Percentiles rank a stretch among this genome's conserved stretches.
Conservation (phyloP, 2,329 filamentous ascomycete species). For the Xylariomycetidae sp. region DNA sequence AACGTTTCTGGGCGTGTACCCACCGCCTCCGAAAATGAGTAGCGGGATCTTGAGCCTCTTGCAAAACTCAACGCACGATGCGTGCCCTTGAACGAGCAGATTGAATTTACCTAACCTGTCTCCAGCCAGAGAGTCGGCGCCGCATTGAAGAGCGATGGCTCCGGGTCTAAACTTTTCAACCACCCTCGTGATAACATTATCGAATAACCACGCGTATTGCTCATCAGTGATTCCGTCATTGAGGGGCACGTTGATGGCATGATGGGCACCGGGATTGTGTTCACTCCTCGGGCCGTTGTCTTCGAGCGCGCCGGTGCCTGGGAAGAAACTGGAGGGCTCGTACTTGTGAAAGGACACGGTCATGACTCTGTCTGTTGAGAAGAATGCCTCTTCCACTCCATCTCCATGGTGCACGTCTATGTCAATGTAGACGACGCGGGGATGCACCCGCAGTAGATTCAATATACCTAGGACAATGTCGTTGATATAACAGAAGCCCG, state of each 20-base stretch:
- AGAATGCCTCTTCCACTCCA: slow-evolving; percentile 89
- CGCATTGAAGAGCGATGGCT: slow-evolving; percentile 92
- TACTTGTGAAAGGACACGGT: slow-evolving; percentile 97
- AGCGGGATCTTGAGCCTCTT: slow-evolving; percentile 77
- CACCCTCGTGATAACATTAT: slow-evolving; percentile 71
- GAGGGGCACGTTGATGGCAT: slow-evolving; percentile 85
- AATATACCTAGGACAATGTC: slow-evolving; percentile 94
- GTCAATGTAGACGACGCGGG: slow-evolving; percentile 95
- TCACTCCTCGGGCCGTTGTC: slow-evolving; percentile 81
- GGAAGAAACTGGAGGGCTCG: slow-evolving; percentile 78
- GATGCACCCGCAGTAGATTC: slow-evolving; percentile 76
- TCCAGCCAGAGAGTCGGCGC: slow-evolving; percentile 88
- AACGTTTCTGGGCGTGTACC: slow-evolving; percentile 95
- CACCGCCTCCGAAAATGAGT: slow-evolving; percentile 88
- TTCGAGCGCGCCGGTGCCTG: slow-evolving; percentile 81
- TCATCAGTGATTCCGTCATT: slow-evolving; percentile 88
- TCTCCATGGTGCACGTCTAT: slow-evolving; percentile 94
- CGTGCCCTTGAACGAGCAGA: slow-evolving; percentile 91
- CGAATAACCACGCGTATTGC: slow-evolving; percentile 82
- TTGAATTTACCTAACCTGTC: slow-evolving; percentile 95
- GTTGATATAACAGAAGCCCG: slow-evolving; percentile 98
- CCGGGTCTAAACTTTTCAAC: slow-evolving; percentile 81
- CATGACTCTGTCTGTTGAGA: slow-evolving; percentile 88
- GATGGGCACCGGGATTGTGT: slow-evolving; percentile 81
- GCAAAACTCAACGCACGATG: slow-evolving; percentile 83